Percentiles rank a stretch among this genome's conserved stretches.
Evolutionary conservation across 2,329 filamentous ascomycete genomes (phyloP).

Genomic region (Juglanconis juglandina): DNA sequence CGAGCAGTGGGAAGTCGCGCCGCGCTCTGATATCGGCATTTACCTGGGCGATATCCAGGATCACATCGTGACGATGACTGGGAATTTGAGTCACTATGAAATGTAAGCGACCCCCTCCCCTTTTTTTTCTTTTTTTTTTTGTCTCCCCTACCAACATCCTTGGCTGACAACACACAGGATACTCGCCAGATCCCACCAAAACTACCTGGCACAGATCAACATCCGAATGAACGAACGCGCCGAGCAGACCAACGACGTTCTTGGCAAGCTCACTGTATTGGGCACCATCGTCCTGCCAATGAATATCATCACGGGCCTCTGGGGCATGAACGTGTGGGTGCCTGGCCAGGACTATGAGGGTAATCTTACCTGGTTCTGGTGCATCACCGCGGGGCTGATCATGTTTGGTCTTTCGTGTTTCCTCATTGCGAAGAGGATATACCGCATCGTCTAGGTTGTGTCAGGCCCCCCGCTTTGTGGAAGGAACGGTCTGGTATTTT

Average conservation of each 20-base stretch:
- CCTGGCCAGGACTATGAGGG: constrained; percentile 82
- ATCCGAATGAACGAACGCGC: constrained; percentile 98
- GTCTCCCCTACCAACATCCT: neutral
- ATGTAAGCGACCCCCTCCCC: constrained; percentile 56
- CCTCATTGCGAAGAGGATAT: constrained; percentile 77
- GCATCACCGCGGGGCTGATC: constrained; percentile 70
- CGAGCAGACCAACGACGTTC: constrained; percentile 90
- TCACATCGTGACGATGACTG: constrained; percentile 98
- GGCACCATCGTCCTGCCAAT: constrained; percentile 97
- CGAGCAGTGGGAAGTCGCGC: constrained; percentile 95
- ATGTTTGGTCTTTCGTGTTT: constrained; percentile 79
- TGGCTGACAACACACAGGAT: constrained; percentile 55
- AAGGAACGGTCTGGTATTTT: too few relatives aligned
- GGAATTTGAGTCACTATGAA: constrained; percentile 92
- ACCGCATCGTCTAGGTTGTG: constrained; percentile 64
- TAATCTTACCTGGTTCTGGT: constrained; percentile 72
- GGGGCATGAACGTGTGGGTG: constrained; percentile 98
- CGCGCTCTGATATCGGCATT: constrained; percentile 91
- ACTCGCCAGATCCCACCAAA: constrained; percentile 84
- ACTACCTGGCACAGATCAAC: constrained; percentile 99
- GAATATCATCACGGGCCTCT: constrained; percentile 98
- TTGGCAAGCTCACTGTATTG: constrained; percentile 90
- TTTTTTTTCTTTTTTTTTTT: neutral
- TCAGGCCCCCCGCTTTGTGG: neutral
- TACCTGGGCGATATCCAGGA: constrained; percentile 98